These are phyloP conservation scores for Sapria himalayana DNA, from an alignment of 345 rosid genomes.

Conservation along the genomic window DNA sequence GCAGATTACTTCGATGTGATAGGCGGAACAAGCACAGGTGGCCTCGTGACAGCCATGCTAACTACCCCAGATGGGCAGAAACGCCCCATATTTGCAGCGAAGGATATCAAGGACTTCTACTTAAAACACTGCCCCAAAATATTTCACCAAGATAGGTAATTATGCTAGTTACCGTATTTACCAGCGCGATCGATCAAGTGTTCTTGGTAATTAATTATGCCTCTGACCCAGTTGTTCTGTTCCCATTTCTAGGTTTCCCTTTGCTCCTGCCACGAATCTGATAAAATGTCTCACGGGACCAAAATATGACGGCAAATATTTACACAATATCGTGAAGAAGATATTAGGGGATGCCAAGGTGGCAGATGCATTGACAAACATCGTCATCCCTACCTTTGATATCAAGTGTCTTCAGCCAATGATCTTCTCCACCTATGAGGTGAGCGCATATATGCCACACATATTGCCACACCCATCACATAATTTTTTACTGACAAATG, in stretches of 20 bases:
- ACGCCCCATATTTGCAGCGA: constrained; percentile 11
- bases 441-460: too few relatives aligned
- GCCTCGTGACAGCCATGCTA: constrained; percentile 15
- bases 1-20: constrained; percentile 15
- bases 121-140: constrained; percentile 12
- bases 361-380: constrained; percentile 9
- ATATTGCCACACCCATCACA: too few relatives aligned
- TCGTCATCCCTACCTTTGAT: constrained; percentile 13
- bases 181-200: neutral
- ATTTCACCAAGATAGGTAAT: constrained; percentile 10
- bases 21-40: constrained; percentile 15
- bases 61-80: constrained; percentile 9
- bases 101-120: constrained; percentile 11
- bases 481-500: too few relatives aligned
- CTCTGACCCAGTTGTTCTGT: too few relatives aligned
- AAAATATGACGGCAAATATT: constrained; percentile 11
- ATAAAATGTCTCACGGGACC: constrained; percentile 7
- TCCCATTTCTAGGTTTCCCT: constrained; percentile 4
- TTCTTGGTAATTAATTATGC: neutral
- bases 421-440: constrained; percentile 12
- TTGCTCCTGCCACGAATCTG: neutral
- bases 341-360: constrained; percentile 4
- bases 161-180: neutral
- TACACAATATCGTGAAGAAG: constrained; percentile 3
- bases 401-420: constrained; percentile 13